Evolutionary conservation across 129 eudicot species (phyloP).

Genomic region (Rutidosis leptorrhynchoides): DNA sequence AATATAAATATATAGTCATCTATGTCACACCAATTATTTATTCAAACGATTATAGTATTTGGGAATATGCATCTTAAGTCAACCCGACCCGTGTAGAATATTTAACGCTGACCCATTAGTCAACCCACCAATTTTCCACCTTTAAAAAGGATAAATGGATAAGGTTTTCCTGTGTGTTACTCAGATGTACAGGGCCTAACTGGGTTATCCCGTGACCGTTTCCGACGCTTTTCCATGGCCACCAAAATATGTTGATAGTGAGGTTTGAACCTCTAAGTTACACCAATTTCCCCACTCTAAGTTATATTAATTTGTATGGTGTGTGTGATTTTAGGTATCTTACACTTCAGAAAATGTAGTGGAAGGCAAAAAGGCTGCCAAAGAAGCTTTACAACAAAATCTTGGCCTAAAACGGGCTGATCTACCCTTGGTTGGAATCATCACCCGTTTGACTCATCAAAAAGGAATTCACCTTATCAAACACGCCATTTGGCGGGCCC

Average conservation of each 20-base stretch:
- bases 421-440: slow-evolving; percentile 82
- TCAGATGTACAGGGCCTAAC: no score
- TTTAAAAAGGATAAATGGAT: no score
- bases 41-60: not conserved
- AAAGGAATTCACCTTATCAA: slow-evolving; percentile 97
- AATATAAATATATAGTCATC: not conserved
- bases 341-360: slow-evolving; percentile 89
- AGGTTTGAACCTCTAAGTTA: no score
- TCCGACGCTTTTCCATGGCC: no score
- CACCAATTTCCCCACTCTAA: not conserved
- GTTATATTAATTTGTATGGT: not conserved
- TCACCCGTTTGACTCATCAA: slow-evolving; percentile 96
- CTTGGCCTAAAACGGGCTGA: slow-evolving; percentile 72
- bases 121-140: not conserved
- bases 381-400: slow-evolving; percentile 85
- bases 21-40: not conserved
- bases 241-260: no score
- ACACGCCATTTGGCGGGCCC: slow-evolving; percentile 92
- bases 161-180: no score
- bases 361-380: slow-evolving; percentile 95
- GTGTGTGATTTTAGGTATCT: slow-evolving; percentile 44
- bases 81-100: not conserved
- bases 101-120: not conserved
- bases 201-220: no score
- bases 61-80: not conserved